Conservation (phyloP, 176 grass and related monocot species). For the Raddia guianensis region DNA sequence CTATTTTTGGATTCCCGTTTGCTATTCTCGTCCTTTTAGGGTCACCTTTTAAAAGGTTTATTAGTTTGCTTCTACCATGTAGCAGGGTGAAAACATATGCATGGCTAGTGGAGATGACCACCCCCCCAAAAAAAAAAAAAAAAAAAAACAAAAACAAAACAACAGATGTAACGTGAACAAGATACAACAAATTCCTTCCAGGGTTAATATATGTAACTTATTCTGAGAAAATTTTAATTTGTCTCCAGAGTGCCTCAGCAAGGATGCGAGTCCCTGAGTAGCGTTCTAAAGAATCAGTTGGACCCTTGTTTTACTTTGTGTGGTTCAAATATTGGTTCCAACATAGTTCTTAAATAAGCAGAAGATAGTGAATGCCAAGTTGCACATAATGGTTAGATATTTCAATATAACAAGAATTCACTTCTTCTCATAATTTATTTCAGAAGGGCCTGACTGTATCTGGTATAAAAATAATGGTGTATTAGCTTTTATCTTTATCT, state of each 20-base stretch:
- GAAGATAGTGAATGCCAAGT: conserved; percentile 20
- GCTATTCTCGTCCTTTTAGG: no score
- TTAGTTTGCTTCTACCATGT: not conserved
- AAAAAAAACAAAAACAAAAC: no score
- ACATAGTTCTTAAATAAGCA: conserved; percentile 29
- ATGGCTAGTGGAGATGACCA: not conserved
- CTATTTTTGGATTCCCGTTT: no score
- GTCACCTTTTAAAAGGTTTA: no score
- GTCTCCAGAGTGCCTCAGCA: conserved; percentile 4
- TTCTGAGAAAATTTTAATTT: conserved; percentile 1
- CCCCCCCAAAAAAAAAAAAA: not conserved
- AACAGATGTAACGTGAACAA: conserved; percentile 7
- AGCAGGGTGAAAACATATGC: conserved; percentile 4
- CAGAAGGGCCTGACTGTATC: not conserved
- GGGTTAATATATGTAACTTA: not conserved
- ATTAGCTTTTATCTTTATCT: conserved; percentile 3
- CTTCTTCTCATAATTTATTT: not conserved
- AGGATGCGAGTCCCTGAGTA: conserved; percentile 10
- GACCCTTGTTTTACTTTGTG: not conserved
- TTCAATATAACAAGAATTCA: not conserved
- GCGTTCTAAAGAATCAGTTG: not conserved
- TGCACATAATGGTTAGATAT: conserved; percentile 11
- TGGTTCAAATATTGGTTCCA: conserved; percentile 24
- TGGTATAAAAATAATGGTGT: conserved; percentile 21
- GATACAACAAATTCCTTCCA: not conserved